Percentiles rank a stretch among this genome's conserved stretches.
These are phyloP conservation scores for Rheum nobile DNA, from an alignment of 148 eudicot species.

Conservation along the genomic window DNA sequence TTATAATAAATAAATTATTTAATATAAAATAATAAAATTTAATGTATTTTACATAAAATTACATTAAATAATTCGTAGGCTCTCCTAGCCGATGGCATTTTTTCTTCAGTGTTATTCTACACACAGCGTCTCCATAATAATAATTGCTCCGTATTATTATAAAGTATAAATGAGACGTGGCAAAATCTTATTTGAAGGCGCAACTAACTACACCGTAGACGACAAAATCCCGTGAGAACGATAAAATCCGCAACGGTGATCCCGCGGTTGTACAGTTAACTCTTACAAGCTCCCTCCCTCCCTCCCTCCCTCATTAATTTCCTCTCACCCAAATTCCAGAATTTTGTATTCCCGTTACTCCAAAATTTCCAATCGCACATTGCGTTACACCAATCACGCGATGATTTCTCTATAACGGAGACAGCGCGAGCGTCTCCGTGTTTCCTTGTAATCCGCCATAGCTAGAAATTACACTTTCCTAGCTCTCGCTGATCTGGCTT, in stretches of 20 bases:
- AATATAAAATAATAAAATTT: too few species aligned
- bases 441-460: neutral
- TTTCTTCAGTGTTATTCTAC: too few species aligned
- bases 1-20: too few species aligned
- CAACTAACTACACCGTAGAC: slow-evolving; percentile 6
- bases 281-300: neutral
- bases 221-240: slow-evolving; percentile 11
- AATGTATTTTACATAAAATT: too few species aligned
- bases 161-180: neutral
- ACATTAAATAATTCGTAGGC: too few species aligned
- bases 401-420: neutral
- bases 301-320: neutral
- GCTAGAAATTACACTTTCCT: neutral
- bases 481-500: neutral
- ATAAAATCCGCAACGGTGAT: slow-evolving; percentile 10
- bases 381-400: neutral
- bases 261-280: slow-evolving; percentile 8
- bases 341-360: neutral
- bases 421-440: neutral
- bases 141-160: too few species aligned
- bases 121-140: too few species aligned
- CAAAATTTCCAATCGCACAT: neutral
- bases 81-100: too few species aligned
- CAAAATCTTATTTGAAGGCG: neutral
- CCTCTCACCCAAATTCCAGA: neutral